phyloP scores from a whole-genome alignment of 768 basidiomycete species.

The Heimioporus sp. region DNA sequence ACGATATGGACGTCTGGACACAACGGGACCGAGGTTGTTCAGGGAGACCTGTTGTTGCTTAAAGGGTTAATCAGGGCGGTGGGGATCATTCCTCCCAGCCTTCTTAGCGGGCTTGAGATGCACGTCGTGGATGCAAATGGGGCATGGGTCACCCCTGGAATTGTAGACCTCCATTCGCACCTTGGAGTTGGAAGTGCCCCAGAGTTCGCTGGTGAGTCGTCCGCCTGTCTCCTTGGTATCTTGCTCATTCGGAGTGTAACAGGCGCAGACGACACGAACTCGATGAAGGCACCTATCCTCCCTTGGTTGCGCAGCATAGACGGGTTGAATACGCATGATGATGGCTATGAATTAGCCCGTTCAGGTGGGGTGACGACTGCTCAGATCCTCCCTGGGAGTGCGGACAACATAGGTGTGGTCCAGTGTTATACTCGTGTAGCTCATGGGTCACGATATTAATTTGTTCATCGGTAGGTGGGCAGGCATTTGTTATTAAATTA shows the following conservation, averaged over 20 bases:
- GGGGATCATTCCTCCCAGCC: slow-evolving; percentile 39
- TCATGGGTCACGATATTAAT: no score
- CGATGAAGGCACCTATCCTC: slow-evolving; percentile 52
- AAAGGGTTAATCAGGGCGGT: slow-evolving; percentile 64
- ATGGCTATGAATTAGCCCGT: slow-evolving; percentile 37
- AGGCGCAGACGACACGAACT: slow-evolving; percentile 58
- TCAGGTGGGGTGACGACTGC: slow-evolving; percentile 49
- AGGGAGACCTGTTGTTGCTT: slow-evolving; percentile 67
- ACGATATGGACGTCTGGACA: slow-evolving; percentile 80
- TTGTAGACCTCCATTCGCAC: slow-evolving; percentile 50
- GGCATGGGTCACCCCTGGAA: slow-evolving; percentile 80
- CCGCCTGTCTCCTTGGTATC: not conserved
- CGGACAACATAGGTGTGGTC: slow-evolving; percentile 19
- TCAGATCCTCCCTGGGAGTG: slow-evolving; percentile 48
- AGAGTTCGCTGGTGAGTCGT: slow-evolving; percentile 24
- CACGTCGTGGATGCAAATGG: slow-evolving; percentile 62
- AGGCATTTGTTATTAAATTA: slow-evolving; percentile 51
- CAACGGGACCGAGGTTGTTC: slow-evolving; percentile 64
- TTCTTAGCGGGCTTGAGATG: slow-evolving; percentile 18
- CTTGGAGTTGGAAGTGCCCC: slow-evolving; percentile 41
- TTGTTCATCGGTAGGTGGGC: slow-evolving; percentile 35
- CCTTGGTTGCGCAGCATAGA: slow-evolving; percentile 59
- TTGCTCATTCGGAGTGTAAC: slow-evolving; percentile 1
- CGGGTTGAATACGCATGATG: slow-evolving; percentile 45
- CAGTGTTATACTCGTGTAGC: no score